Evolutionary conservation across 1,284 basidiomycete genomes (phyloP).

Genomic region (Lentinula novae-zelandiae): DNA sequence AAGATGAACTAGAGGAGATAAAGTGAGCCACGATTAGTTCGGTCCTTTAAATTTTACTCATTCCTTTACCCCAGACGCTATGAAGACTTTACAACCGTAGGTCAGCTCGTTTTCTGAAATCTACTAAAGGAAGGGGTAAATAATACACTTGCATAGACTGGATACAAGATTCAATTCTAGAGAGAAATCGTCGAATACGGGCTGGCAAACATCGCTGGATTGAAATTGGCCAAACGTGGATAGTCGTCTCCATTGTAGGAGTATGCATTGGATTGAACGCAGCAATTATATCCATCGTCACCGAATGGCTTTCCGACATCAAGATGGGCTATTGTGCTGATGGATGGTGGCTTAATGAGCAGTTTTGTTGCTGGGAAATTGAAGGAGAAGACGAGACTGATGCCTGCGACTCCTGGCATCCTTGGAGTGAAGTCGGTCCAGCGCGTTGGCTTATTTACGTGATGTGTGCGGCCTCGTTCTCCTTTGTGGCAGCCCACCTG

Average conservation of each 20-base stretch:
- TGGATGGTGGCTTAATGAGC: slow-evolving; percentile 98
- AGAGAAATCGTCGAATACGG: slow-evolving; percentile 73
- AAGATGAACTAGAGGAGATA: slow-evolving; percentile 37
- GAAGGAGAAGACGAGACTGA: slow-evolving; percentile 72
- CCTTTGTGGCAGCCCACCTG: slow-evolving; percentile 83
- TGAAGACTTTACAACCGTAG: slow-evolving; percentile 78
- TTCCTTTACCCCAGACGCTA: slow-evolving; percentile 50
- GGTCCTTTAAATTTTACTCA: background rate
- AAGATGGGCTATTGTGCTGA: slow-evolving; percentile 97
- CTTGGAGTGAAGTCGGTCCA: slow-evolving; percentile 80
- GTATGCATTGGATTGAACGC: slow-evolving; percentile 91
- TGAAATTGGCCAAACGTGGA: background rate
- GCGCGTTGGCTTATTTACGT: slow-evolving; percentile 88
- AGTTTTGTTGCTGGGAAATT: slow-evolving; percentile 98
- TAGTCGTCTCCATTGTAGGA: slow-evolving; percentile 45
- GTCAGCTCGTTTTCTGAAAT: slow-evolving; percentile 23
- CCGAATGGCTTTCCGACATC: slow-evolving; percentile 97
- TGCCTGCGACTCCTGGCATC: slow-evolving; percentile 89
- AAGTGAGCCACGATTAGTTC: slow-evolving; percentile 23
- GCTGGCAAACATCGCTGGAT: slow-evolving; percentile 33
- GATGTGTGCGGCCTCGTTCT: slow-evolving; percentile 78
- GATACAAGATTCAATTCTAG: slow-evolving; percentile 92
- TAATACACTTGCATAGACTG: slow-evolving; percentile 54
- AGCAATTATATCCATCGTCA: slow-evolving; percentile 92
- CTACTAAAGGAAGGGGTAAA: background rate